These are phyloP conservation scores for Pulveroboletus sp. DNA, from an alignment of 768 basidiomycete genomes.

Conservation along the genomic window DNA sequence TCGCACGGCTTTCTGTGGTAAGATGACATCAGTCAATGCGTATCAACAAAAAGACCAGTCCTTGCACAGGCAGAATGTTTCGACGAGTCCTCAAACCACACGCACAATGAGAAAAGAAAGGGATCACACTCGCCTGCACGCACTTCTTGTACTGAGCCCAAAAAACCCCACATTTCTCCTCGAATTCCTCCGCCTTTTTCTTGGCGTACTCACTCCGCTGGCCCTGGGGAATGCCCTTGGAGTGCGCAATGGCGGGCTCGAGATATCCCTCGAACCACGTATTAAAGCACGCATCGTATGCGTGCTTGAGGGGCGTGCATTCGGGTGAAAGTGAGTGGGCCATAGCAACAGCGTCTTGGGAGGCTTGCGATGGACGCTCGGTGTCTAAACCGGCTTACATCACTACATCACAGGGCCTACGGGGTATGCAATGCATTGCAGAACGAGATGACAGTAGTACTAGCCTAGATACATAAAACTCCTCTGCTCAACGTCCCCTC, in stretches of 20 bases:
- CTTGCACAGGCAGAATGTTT: background rate
- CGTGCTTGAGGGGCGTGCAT: slow-evolving; percentile 86
- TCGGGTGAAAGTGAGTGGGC: slow-evolving; percentile 73
- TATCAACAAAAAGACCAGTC: background rate
- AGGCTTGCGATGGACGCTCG: background rate
- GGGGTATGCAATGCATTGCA: slow-evolving; percentile 2
- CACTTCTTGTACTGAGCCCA: slow-evolving; percentile 81
- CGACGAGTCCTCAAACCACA: background rate
- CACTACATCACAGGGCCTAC: slow-evolving; percentile 15
- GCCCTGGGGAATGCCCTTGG: slow-evolving; percentile 36
- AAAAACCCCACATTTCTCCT: slow-evolving; percentile 74
- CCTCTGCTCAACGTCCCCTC: slow-evolving; percentile 20
- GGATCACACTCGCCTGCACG: slow-evolving; percentile 59
- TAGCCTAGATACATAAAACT: slow-evolving; percentile 12
- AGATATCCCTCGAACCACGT: slow-evolving; percentile 97
- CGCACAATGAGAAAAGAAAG: background rate
- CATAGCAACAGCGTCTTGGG: slow-evolving; percentile 38
- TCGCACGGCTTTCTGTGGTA: slow-evolving; percentile 65
- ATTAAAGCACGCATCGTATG: slow-evolving; percentile 95
- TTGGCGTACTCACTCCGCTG: slow-evolving; percentile 60
- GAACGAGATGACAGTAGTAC: background rate
- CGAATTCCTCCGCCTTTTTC: slow-evolving; percentile 83
- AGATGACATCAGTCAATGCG: background rate
- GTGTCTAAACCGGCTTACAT: slow-evolving; percentile 14
- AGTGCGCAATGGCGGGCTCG: slow-evolving; percentile 59